A percentile compares a stretch with the other conserved stretches of the same genome.
phyloP scores from a whole-genome alignment of 2,329 filamentous ascomycete genomes.

The Curvularia verruculosa region DNA sequence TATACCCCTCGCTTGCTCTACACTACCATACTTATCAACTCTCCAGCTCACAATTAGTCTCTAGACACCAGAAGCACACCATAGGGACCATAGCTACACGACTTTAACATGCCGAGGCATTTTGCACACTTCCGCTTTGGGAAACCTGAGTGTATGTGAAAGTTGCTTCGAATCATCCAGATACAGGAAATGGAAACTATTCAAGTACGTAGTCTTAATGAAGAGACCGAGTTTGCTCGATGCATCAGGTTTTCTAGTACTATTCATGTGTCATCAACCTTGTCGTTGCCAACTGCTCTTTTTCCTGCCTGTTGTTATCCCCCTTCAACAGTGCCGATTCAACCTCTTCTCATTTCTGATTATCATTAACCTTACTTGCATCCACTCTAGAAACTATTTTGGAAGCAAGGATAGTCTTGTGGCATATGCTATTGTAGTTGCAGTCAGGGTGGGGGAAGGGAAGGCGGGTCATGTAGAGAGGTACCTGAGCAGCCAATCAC shows the following conservation, averaged over 20 bases:
- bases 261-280: constrained; percentile 4
- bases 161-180: constrained; percentile 1
- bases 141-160: neutral
- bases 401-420: neutral
- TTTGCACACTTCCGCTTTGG: constrained; percentile 16
- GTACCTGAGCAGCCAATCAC: too few relatives aligned
- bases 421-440: neutral
- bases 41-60: neutral
- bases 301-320: neutral
- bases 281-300: neutral
- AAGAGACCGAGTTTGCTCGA: neutral
- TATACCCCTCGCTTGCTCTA: constrained; percentile 11
- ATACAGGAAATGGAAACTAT: neutral
- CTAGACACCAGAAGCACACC: neutral
- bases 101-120: neutral
- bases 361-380: neutral
- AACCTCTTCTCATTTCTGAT: neutral
- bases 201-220: neutral
- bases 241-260: constrained; percentile 7
- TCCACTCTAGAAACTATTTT: neutral
- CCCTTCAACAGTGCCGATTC: neutral
- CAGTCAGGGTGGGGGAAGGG: too few relatives aligned
- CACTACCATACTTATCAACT: neutral
- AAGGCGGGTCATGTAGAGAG: too few relatives aligned
- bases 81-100: neutral